These are phyloP conservation scores for Spirogloea muscicola DNA, from an alignment of 139 green algal genomes.

Conservation along the genomic window DNA sequence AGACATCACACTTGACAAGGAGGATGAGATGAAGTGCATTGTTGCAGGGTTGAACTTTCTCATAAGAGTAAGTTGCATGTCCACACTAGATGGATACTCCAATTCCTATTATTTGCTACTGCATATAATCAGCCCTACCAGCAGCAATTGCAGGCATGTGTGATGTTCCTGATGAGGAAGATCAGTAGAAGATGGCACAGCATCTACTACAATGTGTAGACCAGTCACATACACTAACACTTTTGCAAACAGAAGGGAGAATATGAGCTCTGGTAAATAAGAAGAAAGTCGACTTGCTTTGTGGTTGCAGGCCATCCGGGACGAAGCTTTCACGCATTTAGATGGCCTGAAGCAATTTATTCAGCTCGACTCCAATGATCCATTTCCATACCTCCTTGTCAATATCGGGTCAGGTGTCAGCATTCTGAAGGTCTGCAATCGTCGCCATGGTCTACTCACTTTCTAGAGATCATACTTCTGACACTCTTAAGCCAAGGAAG, in stretches of 20 bases:
- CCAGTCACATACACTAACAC: too few species aligned
- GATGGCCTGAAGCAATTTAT: conserved; percentile 53
- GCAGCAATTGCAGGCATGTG: background rate
- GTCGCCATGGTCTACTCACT: background rate
- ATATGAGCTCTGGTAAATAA: too few species aligned
- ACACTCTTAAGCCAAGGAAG: too few species aligned
- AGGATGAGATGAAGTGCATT: conserved; percentile 88
- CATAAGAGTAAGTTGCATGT: conserved; percentile 57
- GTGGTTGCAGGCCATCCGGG: conserved; percentile 70
- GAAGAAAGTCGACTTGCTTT: too few species aligned
- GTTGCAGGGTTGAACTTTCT: conserved; percentile 94
- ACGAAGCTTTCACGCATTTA: conserved; percentile 91
- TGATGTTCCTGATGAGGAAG: background rate
- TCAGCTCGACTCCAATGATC: conserved; percentile 6
- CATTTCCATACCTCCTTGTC: conserved; percentile 95
- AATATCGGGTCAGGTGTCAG: conserved; percentile 96
- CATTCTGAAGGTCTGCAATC: conserved; percentile 77
- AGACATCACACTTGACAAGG: conserved; percentile 84
- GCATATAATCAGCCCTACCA: too few species aligned
- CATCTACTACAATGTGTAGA: too few species aligned
- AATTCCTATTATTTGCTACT: too few species aligned
- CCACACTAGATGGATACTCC: too few species aligned
- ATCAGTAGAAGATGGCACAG: too few species aligned
- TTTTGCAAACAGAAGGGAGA: too few species aligned
- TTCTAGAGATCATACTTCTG: background rate